phyloP scores from a whole-genome alignment of 768 basidiomycete genomes.

The Heimioporus sp. region DNA sequence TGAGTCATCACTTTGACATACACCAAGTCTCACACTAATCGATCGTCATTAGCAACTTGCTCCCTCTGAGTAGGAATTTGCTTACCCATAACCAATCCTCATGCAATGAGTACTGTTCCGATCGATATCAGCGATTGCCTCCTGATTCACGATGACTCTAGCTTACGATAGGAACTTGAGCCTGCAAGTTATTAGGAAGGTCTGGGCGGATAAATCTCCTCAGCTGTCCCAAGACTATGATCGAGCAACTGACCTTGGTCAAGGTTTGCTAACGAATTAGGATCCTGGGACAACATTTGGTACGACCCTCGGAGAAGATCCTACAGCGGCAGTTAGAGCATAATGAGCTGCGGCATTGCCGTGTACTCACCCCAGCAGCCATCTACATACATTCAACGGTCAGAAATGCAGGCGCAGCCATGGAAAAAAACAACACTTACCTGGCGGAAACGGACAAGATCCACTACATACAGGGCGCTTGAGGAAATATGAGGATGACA shows the following conservation, averaged over 20 bases:
- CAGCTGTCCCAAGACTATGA: not conserved
- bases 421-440: conserved; percentile 32
- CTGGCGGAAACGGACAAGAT: conserved; percentile 92
- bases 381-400: conserved; percentile 31
- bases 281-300: conserved; percentile 91
- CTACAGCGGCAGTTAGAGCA: conserved; percentile 33
- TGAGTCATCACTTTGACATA: conserved; percentile 34
- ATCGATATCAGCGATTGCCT: not conserved
- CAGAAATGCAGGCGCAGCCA: not conserved
- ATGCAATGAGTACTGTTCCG: conserved; percentile 70
- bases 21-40: conserved; percentile 97
- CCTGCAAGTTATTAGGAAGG: conserved; percentile 93
- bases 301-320: conserved; percentile 91
- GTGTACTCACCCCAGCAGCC: conserved; percentile 52
- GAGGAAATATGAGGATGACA: conserved; percentile 7
- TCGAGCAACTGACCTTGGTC: conserved; percentile 68
- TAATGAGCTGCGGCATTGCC: not conserved
- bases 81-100: conserved; percentile 96
- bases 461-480: conserved; percentile 94
- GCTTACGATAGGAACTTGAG: conserved; percentile 89
- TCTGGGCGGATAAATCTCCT: conserved; percentile 44
- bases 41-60: conserved; percentile 3
- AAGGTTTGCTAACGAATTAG: conserved; percentile 88
- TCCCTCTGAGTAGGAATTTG: conserved; percentile 8
- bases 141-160: not conserved